A percentile compares a stretch with the other conserved stretches of the same genome.
Conservation (phyloP, 495 filamentous ascomycete species). For the Bacidia gigantensis region DNA sequence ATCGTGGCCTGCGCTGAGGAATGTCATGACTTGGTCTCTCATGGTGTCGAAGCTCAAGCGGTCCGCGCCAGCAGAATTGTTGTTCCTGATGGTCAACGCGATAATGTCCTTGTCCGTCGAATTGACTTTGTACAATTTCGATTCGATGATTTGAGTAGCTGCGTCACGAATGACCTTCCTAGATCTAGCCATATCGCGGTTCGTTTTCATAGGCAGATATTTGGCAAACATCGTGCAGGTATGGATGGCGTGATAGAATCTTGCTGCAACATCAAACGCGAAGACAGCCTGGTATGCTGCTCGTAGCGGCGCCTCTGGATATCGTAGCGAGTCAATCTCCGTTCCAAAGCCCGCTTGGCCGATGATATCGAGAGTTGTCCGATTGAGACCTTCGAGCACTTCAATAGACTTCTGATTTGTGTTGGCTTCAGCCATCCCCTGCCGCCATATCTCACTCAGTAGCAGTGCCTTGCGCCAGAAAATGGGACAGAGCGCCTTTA, state of each 20-base stretch:
- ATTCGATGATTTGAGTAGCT: slow-evolving; percentile 24
- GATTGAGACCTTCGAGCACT: slow-evolving; percentile 34
- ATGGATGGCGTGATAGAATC: slow-evolving; percentile 29
- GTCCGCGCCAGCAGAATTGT: slow-evolving; percentile 25
- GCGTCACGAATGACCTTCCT: slow-evolving; percentile 27
- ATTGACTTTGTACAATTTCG: slow-evolving; percentile 24
- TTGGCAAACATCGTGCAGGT: slow-evolving; percentile 31
- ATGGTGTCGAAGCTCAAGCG: slow-evolving; percentile 29
- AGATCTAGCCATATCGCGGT: slow-evolving; percentile 29
- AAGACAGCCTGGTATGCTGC: slow-evolving; percentile 33
- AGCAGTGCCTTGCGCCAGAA: slow-evolving; percentile 38
- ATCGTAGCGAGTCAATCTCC: slow-evolving; percentile 30
- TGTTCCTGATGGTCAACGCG: slow-evolving; percentile 30
- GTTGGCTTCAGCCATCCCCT: slow-evolving; percentile 23
- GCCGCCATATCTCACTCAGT: slow-evolving; percentile 28
- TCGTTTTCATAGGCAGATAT: slow-evolving; percentile 32
- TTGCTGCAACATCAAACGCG: slow-evolving; percentile 33
- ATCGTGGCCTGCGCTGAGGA: slow-evolving; percentile 20
- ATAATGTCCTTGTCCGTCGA: slow-evolving; percentile 32
- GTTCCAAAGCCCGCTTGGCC: slow-evolving; percentile 36
- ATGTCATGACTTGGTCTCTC: slow-evolving; percentile 36
- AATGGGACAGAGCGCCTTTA: slow-evolving; percentile 32
- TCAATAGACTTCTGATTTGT: slow-evolving; percentile 24
- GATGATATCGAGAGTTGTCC: slow-evolving; percentile 39
- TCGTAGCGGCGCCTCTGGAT: slow-evolving; percentile 28